Evolutionary conservation across 441 rosid genomes (phyloP).

Genomic region (Populus hybrid): DNA sequence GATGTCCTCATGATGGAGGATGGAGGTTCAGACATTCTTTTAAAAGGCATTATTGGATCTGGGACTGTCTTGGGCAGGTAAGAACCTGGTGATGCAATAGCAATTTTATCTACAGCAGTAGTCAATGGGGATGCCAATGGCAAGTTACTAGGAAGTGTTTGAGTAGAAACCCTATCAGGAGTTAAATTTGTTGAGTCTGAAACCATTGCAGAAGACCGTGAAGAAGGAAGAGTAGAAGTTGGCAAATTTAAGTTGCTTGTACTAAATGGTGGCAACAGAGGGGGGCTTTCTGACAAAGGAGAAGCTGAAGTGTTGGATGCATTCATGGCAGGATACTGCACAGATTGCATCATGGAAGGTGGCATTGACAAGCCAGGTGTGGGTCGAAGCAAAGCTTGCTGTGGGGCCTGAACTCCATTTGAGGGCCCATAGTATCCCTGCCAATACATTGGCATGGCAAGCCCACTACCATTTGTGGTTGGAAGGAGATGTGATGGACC

Average conservation of each 20-base stretch:
- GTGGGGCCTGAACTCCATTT: constrained; percentile 60
- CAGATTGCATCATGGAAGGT: constrained; percentile 45
- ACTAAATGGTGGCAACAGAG: constrained; percentile 3
- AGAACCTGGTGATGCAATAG: constrained; percentile 17
- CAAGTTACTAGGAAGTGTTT: constrained; percentile 28
- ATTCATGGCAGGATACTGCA: constrained; percentile 63
- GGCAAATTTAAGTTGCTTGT: not conserved
- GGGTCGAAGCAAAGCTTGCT: constrained; percentile 65
- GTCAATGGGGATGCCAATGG: constrained; percentile 22
- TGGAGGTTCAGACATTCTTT: constrained; percentile 21
- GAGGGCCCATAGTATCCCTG: constrained; percentile 67
- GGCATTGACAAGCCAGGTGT: constrained; percentile 63
- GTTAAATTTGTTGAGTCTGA: constrained; percentile 9
- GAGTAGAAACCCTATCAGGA: constrained; percentile 26
- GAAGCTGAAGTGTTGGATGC: constrained; percentile 2
- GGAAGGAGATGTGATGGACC: constrained; percentile 45
- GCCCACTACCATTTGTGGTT: constrained; percentile 45
- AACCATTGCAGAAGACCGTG: not conserved
- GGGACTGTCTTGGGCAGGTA: constrained; percentile 19
- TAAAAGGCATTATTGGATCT: constrained; percentile 24
- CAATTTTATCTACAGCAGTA: constrained; percentile 19
- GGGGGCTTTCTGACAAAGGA: not conserved
- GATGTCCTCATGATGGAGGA: constrained; percentile 13
- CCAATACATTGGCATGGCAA: constrained; percentile 75
- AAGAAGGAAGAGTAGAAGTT: not conserved